These are phyloP conservation scores for Pyrenophora tritici-repentis DNA, from an alignment of 2,329 filamentous ascomycete species.

Conservation along the genomic window DNA sequence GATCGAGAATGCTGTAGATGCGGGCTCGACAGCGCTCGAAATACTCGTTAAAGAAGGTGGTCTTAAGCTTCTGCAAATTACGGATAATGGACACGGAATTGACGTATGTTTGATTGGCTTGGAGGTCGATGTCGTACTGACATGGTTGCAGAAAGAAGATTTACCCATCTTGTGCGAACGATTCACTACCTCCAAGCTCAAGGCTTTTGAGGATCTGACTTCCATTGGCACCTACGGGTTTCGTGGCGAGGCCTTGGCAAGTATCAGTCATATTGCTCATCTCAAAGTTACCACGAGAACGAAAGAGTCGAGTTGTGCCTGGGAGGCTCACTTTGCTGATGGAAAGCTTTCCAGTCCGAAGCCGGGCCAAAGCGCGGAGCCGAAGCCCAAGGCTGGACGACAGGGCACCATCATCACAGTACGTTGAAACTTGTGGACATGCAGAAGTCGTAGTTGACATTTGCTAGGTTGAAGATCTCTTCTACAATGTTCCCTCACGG, in stretches of 20 bases:
- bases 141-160: slow-evolving; percentile 73
- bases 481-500: slow-evolving; percentile 92
- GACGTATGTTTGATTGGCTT: slow-evolving; percentile 63
- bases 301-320: slow-evolving; percentile 83
- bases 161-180: slow-evolving; percentile 89
- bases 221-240: slow-evolving; percentile 97
- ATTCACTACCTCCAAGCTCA: slow-evolving; percentile 95
- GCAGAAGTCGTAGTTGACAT: slow-evolving; percentile 10
- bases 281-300: slow-evolving; percentile 94
- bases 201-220: slow-evolving; percentile 87
- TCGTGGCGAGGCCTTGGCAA: slow-evolving; percentile 91
- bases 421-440: slow-evolving; percentile 21
- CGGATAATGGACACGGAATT: slow-evolving; percentile 95
- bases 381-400: slow-evolving; percentile 84
- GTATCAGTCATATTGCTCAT: slow-evolving; percentile 98
- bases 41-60: slow-evolving; percentile 94
- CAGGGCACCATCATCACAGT: slow-evolving; percentile 91
- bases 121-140: slow-evolving; percentile 13
- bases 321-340: slow-evolving; percentile 84
- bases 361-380: slow-evolving; percentile 83
- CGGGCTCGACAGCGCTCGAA: slow-evolving; percentile 89
- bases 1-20: slow-evolving; percentile 96
- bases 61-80: slow-evolving; percentile 92
- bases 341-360: slow-evolving; percentile 82
- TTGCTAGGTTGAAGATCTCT: slow-evolving; percentile 80